Percentiles rank a stretch among this genome's conserved stretches.
These are phyloP conservation scores for Yamadazyma kanchanaburiensis DNA, from an alignment of 1,139 yeast genomes.

Conservation along the genomic window DNA sequence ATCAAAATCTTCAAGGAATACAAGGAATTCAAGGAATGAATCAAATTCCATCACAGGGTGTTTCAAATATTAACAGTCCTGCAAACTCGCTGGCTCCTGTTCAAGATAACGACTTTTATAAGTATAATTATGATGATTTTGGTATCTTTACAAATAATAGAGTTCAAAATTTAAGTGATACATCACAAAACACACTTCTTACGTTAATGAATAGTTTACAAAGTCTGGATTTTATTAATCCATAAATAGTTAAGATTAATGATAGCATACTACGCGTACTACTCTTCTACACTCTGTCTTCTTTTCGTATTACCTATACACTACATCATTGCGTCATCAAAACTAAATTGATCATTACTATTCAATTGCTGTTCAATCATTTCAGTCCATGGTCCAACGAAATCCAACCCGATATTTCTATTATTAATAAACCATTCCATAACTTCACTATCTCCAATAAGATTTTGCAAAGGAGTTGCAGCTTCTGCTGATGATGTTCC, in stretches of 20 bases:
- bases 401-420: slow-evolving; percentile 69
- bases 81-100: background rate
- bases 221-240: slow-evolving; percentile 6
- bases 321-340: slow-evolving; percentile 19
- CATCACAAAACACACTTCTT: slow-evolving; percentile 13
- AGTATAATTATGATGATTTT: background rate
- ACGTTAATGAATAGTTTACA: slow-evolving; percentile 23
- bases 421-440: slow-evolving; percentile 73
- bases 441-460: slow-evolving; percentile 51
- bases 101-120: background rate
- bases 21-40: background rate
- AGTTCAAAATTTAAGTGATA: slow-evolving; percentile 11
- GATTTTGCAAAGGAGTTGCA: slow-evolving; percentile 17
- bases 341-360: slow-evolving; percentile 32
- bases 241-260: no score
- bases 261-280: no score
- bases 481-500: slow-evolving; percentile 3
- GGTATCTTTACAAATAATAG: slow-evolving; percentile 13
- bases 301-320: no score
- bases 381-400: slow-evolving; percentile 87
- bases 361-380: slow-evolving; percentile 66
- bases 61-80: no score
- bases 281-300: no score
- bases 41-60: no score
- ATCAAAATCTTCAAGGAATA: background rate